Conservation (phyloP, 1,139 yeast genomes). For the Tardiomyces digboiensis region DNA sequence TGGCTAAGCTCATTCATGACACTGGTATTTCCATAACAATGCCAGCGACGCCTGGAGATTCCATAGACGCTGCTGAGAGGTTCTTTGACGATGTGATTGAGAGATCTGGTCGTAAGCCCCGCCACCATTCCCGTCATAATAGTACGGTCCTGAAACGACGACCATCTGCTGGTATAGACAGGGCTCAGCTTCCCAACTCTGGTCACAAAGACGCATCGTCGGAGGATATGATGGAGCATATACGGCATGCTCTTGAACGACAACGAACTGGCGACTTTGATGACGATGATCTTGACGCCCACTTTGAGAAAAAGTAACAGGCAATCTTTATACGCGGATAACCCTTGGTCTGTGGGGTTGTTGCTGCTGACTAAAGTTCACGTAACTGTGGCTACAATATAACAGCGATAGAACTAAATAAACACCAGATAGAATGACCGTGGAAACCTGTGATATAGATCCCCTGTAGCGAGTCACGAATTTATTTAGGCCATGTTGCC, state of each 20-base stretch:
- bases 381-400: too few species aligned
- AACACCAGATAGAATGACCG: too few species aligned
- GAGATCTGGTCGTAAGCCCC: conserved; percentile 3
- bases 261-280: conserved; percentile 3
- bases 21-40: conserved; percentile 51
- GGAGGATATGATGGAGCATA: conserved; percentile 7
- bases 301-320: neutral
- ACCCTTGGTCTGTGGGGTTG: too few species aligned
- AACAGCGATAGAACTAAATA: too few species aligned
- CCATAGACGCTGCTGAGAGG: conserved; percentile 28
- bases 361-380: too few species aligned
- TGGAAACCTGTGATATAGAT: too few species aligned
- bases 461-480: too few species aligned
- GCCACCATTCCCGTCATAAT: conserved; percentile 6
- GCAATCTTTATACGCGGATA: too few species aligned
- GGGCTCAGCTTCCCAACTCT: conserved; percentile 2
- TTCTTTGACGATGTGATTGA: conserved; percentile 27
- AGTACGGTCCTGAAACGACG: conserved; percentile 3
- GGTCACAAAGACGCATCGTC: conserved; percentile 9
- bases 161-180: conserved; percentile 2
- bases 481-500: too few species aligned
- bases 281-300: neutral
- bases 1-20: conserved; percentile 91
- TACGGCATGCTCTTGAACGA: conserved; percentile 11
- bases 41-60: conserved; percentile 22